Evolutionary conservation across 306 rosid species (phyloP).

Genomic region (Cucumis hystrix): DNA sequence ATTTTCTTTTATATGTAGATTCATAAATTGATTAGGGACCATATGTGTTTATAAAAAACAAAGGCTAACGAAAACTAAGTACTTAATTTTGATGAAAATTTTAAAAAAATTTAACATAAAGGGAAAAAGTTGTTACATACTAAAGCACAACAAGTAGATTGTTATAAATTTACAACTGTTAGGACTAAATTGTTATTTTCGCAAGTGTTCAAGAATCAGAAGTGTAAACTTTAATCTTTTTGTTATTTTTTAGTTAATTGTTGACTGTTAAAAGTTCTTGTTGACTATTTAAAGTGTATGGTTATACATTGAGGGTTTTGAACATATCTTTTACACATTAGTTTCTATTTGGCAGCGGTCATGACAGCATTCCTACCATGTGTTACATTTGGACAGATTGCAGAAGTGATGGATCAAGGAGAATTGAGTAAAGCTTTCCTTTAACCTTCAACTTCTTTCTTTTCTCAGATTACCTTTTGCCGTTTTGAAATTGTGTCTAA

Average conservation of each 20-base stretch:
- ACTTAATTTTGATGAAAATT: too few relatives aligned
- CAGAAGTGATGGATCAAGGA: constrained; percentile 55
- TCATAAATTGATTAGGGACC: too few relatives aligned
- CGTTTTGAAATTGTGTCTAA: not conserved
- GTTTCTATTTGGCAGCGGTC: constrained; percentile 23
- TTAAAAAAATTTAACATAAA: too few relatives aligned
- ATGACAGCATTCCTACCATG: constrained; percentile 59
- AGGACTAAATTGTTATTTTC: too few relatives aligned
- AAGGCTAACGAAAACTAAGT: too few relatives aligned
- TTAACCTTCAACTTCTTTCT: not conserved
- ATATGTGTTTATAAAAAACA: too few relatives aligned
- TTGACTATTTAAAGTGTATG: not conserved
- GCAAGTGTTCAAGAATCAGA: too few relatives aligned
- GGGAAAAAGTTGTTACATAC: too few relatives aligned
- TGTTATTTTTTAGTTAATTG: not conserved
- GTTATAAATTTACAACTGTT: too few relatives aligned
- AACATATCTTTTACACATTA: not conserved
- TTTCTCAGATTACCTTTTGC: not conserved
- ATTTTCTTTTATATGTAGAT: too few relatives aligned
- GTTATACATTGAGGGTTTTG: not conserved
- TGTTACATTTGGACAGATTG: constrained; percentile 50
- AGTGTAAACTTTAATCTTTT: too few relatives aligned
- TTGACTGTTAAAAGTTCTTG: not conserved
- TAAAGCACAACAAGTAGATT: too few relatives aligned
- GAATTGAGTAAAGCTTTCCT: constrained; percentile 28